These are phyloP conservation scores for Mucuna pruriens DNA, from an alignment of 306 rosid species.

Conservation along the genomic window DNA sequence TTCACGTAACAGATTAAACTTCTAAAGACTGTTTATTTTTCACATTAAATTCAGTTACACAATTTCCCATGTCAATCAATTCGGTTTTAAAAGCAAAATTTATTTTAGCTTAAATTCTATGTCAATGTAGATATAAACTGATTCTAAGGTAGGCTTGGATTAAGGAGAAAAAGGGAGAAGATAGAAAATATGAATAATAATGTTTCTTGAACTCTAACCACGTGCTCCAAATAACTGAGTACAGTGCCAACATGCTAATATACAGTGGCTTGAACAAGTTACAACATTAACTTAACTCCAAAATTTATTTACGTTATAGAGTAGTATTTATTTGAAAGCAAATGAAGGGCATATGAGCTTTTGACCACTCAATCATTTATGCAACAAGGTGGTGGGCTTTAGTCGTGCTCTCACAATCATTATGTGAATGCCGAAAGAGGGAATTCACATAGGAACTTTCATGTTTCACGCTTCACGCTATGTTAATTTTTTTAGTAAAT, in stretches of 20 bases:
- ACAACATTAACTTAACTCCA: not conserved
- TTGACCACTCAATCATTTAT: conserved; percentile 37
- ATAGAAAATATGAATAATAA: no score
- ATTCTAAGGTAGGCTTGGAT: not conserved
- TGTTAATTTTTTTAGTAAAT: not conserved
- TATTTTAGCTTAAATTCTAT: no score
- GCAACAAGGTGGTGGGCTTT: conserved; percentile 15
- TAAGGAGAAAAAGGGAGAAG: not conserved
- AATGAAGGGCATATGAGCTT: conserved; percentile 15
- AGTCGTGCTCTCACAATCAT: conserved; percentile 38
- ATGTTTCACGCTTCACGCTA: not conserved
- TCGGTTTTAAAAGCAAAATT: not conserved
- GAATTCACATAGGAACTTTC: conserved; percentile 33
- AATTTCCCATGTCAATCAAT: no score
- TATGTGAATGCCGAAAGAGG: conserved; percentile 27
- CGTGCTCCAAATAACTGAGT: no score
- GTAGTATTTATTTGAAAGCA: not conserved
- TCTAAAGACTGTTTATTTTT: no score
- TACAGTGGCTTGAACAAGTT: no score
- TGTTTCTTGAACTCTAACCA: no score
- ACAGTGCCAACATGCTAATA: no score
- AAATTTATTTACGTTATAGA: no score
- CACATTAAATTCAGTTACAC: not conserved
- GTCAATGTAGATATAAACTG: no score
- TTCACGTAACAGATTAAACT: no score